Evolutionary conservation across 2,329 filamentous ascomycete species (phyloP), one percentile per base, ranked within the genome.

Genomic region (Neofusicoccum ribis): DNA sequence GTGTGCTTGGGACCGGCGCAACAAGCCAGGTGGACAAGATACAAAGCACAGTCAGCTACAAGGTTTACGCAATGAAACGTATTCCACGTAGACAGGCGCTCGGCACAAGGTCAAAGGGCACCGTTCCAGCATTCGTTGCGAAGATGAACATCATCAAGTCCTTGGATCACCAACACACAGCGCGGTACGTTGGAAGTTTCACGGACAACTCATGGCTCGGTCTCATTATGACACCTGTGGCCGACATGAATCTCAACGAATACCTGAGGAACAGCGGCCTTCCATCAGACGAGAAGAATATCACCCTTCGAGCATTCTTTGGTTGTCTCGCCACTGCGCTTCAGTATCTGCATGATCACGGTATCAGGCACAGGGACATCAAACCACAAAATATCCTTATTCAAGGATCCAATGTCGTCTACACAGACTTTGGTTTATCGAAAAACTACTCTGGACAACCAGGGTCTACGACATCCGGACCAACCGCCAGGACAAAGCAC

Each of bases 321-420:
- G 76, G 76, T 51, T 78, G 76, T 66, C 71, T 78, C 7, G 68
- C 71, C 2, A 75, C 74, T 2, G 74, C 75, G 11, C 46, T 72
- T 11, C 60, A 65, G 6, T 70, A 69, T 43, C 68, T 72, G 43
- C 69, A 72, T 37, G 34, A 66, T 5, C 63, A 66, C 6, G 69
- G 37, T 2, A 65, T 72, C 7, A 65, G 70, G 2, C 70, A 72
- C 54, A 70, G 70, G 41, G 71, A 73, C 31, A 68, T 71, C 44
- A 72, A 73, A 31, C 68, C 70, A 0, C 50, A 61, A 20, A 71
- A 72, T 43, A 71, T 71, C 7, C 58, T 71, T 8, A 49, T 73
- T 12, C 70, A 72, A 7, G 69, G 59, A 1, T 67, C 67, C 0
- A 58, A 20, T 1, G 54, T 72, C 4, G 47, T 72, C 5, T 70